These are phyloP conservation scores for Mollisia scopiformis DNA, from an alignment of 2,329 filamentous ascomycete genomes.

Conservation along the genomic window DNA sequence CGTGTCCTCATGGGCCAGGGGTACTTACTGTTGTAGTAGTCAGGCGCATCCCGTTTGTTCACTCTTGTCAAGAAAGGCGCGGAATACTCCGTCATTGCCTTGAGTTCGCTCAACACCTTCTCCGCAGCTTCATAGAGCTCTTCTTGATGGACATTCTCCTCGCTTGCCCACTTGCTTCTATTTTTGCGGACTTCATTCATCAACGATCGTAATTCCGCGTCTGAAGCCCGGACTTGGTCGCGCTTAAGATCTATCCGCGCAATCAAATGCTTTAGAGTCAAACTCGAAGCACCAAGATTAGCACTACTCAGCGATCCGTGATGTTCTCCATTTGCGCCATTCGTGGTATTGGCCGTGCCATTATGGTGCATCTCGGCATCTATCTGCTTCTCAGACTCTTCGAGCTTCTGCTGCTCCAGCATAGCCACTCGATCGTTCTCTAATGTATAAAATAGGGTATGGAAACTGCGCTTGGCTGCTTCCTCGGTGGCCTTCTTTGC, in stretches of 20 bases:
- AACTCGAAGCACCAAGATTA: slow-evolving; percentile 91
- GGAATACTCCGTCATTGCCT: slow-evolving; percentile 96
- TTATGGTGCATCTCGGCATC: slow-evolving; percentile 90
- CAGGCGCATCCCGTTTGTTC: slow-evolving; percentile 94
- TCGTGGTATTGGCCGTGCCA: slow-evolving; percentile 52
- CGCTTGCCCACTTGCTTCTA: slow-evolving; percentile 97
- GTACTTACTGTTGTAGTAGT: slow-evolving; percentile 85
- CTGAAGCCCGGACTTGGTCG: slow-evolving; percentile 85
- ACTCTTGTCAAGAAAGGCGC: slow-evolving; percentile 93
- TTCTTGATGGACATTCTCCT: slow-evolving; percentile 96
- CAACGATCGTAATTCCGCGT: slow-evolving; percentile 86
- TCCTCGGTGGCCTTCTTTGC: slow-evolving; percentile 90
- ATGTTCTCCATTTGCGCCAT: slow-evolving; percentile 59
- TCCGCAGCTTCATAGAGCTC: slow-evolving; percentile 96
- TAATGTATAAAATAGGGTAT: slow-evolving; percentile 91
- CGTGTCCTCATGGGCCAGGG: not conserved
- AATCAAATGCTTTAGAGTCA: slow-evolving; percentile 96
- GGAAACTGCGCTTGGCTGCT: slow-evolving; percentile 85
- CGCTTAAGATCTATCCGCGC: slow-evolving; percentile 93
- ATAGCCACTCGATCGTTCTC: slow-evolving; percentile 96
- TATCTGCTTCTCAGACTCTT: slow-evolving; percentile 94
- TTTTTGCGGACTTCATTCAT: slow-evolving; percentile 99
- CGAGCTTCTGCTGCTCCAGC: slow-evolving; percentile 95
- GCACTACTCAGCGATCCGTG: slow-evolving; percentile 91
- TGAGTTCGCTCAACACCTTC: slow-evolving; percentile 95